phyloP scores from a whole-genome alignment of 345 rosid genomes.

The Microcos paniculata region DNA sequence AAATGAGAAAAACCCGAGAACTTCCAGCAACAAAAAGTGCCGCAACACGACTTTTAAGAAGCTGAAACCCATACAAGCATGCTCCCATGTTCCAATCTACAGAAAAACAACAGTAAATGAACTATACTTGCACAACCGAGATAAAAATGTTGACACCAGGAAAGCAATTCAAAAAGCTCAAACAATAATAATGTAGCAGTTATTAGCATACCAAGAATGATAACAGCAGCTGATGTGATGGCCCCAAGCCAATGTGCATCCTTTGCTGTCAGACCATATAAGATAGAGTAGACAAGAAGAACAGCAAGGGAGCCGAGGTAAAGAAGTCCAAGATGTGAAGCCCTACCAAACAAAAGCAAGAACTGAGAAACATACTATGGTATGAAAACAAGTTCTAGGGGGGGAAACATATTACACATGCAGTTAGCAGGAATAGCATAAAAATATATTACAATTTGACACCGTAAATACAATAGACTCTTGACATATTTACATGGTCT shows the following conservation, averaged over 20 bases:
- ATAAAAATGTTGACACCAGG: slow-evolving; percentile 1
- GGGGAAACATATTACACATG: neutral
- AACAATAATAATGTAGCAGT: slow-evolving; percentile 9
- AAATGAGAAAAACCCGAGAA: slow-evolving; percentile 90
- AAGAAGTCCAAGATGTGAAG: slow-evolving; percentile 90
- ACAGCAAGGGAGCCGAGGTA: slow-evolving; percentile 83
- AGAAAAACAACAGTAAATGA: slow-evolving; percentile 26
- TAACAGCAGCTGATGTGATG: slow-evolving; percentile 89
- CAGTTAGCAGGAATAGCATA: neutral
- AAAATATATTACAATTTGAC: neutral
- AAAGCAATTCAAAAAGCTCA: slow-evolving; percentile 16
- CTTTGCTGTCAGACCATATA: slow-evolving; percentile 91
- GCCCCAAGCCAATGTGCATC: slow-evolving; percentile 98
- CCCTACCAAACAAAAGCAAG: slow-evolving; percentile 52
- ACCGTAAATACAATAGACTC: neutral
- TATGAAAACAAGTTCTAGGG: neutral
- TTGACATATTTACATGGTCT: neutral
- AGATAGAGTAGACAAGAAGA: slow-evolving; percentile 85
- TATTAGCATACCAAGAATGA: slow-evolving; percentile 73
- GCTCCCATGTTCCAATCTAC: slow-evolving; percentile 99
- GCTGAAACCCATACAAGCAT: slow-evolving; percentile 93
- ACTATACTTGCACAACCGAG: slow-evolving; percentile 2
- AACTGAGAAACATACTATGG: slow-evolving; percentile 11
- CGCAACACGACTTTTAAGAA: slow-evolving; percentile 79
- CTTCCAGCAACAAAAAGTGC: slow-evolving; percentile 94